phyloP scores from a whole-genome alignment of 1,284 basidiomycete species.

The Pyrrhoderma lamaoense region DNA sequence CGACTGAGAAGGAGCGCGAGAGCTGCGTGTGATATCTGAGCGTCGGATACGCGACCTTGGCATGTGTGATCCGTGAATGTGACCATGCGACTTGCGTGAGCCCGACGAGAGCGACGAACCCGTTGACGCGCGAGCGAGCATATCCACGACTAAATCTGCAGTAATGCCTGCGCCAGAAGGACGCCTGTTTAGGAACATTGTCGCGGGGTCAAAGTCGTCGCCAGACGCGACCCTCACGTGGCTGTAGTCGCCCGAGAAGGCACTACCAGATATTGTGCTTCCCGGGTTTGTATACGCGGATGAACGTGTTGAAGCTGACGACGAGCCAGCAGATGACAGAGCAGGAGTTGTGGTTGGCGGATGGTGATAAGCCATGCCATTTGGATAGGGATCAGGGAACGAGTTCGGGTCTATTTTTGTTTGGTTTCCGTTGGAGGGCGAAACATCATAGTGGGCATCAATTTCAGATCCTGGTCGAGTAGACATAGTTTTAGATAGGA shows the following conservation, averaged over 20 bases:
- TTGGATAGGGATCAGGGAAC: slow-evolving; percentile 45
- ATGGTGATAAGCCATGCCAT: slow-evolving; percentile 30
- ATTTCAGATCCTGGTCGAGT: slow-evolving; percentile 30
- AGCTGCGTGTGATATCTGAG: slow-evolving; percentile 58
- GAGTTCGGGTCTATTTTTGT: slow-evolving; percentile 54
- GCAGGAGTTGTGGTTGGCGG: slow-evolving; percentile 41
- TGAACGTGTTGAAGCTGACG: slow-evolving; percentile 63
- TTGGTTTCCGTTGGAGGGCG: slow-evolving; percentile 35
- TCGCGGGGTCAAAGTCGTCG: slow-evolving; percentile 29
- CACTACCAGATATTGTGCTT: slow-evolving; percentile 34
- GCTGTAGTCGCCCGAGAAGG: slow-evolving; percentile 48
- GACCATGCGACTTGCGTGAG: slow-evolving; percentile 31
- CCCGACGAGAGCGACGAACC: slow-evolving; percentile 35
- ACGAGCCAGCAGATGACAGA: slow-evolving; percentile 60
- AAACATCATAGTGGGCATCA: slow-evolving; percentile 34
- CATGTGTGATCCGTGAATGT: slow-evolving; percentile 18
- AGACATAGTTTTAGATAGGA: background rate
- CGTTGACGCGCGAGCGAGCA: slow-evolving; percentile 45
- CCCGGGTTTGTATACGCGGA: slow-evolving; percentile 68
- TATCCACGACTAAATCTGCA: slow-evolving; percentile 54
- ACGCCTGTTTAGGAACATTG: slow-evolving; percentile 25
- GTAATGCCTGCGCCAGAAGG: slow-evolving; percentile 44
- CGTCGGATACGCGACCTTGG: slow-evolving; percentile 55
- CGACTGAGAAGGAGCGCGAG: slow-evolving; percentile 63
- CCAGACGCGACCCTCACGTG: slow-evolving; percentile 59